Conservation (phyloP, 2,329 filamentous ascomycete genomes). For the Endothia cerciana region DNA sequence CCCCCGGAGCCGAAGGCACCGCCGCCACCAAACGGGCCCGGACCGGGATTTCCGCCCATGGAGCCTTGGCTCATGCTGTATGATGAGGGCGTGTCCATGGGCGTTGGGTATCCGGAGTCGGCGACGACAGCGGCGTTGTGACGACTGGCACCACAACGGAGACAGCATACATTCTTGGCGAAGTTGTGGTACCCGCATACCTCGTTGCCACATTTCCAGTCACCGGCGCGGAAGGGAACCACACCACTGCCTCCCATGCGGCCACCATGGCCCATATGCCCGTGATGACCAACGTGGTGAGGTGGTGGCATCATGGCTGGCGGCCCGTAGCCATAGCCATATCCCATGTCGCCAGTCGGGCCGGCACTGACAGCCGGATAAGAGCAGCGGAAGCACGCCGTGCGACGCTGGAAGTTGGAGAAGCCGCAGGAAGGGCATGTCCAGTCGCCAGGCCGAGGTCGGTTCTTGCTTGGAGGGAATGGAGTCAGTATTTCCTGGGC, state of each 20-base stretch:
- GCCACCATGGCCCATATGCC: constrained; percentile 54
- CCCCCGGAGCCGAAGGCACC: constrained; percentile 68
- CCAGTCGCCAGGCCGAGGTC: constrained; percentile 96
- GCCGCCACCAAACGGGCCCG: constrained; percentile 72
- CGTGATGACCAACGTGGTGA: constrained; percentile 66
- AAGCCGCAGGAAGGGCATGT: constrained; percentile 98
- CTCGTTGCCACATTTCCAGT: constrained; percentile 98
- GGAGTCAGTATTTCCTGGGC: constrained; percentile 95
- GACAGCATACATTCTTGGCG: constrained; percentile 97
- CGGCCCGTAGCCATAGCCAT: constrained; percentile 70
- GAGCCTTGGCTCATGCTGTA: constrained; percentile 86
- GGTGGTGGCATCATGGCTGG: constrained; percentile 77
- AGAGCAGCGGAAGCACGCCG: constrained; percentile 97
- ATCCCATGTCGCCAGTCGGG: constrained; percentile 65
- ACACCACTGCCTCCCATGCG: constrained; percentile 82
- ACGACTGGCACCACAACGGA: constrained; percentile 93
- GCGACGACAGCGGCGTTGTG: constrained; percentile 93
- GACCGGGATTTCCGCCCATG: constrained; percentile 83
- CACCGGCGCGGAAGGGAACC: constrained; percentile 95
- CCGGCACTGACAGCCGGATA: constrained; percentile 91
- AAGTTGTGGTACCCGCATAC: constrained; percentile 99
- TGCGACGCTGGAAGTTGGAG: constrained; percentile 98
- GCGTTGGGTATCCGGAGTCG: constrained; percentile 87
- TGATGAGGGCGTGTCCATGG: constrained; percentile 82
- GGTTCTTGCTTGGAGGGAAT: constrained; percentile 98